phyloP scores from a whole-genome alignment of 2,329 filamentous ascomycete species.

The Trichophyton mentagrophytes region DNA sequence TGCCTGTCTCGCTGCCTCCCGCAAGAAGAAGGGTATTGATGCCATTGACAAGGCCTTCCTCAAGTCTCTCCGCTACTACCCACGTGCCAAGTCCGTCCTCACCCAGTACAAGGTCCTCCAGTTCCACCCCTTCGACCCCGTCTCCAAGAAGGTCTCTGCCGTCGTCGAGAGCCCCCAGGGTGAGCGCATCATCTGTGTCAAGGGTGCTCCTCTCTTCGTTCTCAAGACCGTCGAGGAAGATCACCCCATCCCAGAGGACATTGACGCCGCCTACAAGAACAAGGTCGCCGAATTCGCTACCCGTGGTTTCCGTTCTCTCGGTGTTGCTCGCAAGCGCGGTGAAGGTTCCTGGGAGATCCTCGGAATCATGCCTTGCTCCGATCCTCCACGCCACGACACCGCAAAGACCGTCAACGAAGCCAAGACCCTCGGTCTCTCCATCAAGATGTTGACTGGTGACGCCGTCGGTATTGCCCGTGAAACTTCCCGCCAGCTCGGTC shows the following conservation, averaged over 20 bases:
- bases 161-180: constrained; percentile 72
- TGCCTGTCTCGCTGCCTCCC: constrained; percentile 75
- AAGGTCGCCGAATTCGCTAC: constrained; percentile 84
- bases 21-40: constrained; percentile 93
- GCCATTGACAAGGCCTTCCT: constrained; percentile 92
- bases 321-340: constrained; percentile 80
- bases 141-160: constrained; percentile 84
- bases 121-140: constrained; percentile 80
- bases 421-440: constrained; percentile 72
- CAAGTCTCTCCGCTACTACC: constrained; percentile 71
- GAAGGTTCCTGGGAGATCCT: constrained; percentile 78
- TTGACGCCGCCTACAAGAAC: constrained; percentile 79
- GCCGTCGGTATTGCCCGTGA: constrained; percentile 87
- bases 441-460: constrained; percentile 95
- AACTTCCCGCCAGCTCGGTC: constrained; percentile 79
- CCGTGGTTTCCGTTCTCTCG: constrained; percentile 86
- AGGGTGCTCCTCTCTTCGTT: constrained; percentile 80
- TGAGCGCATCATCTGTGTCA: constrained; percentile 76
- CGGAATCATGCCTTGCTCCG: constrained; percentile 88
- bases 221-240: constrained; percentile 79
- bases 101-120: constrained; percentile 74
- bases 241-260: constrained; percentile 60
- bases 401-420: constrained; percentile 82
- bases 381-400: constrained; percentile 82
- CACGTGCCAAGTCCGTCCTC: constrained; percentile 65